Percentiles rank a stretch among this genome's conserved stretches.
phyloP scores from a whole-genome alignment of 2,329 filamentous ascomycete genomes.

The Ramularia endophylla region DNA sequence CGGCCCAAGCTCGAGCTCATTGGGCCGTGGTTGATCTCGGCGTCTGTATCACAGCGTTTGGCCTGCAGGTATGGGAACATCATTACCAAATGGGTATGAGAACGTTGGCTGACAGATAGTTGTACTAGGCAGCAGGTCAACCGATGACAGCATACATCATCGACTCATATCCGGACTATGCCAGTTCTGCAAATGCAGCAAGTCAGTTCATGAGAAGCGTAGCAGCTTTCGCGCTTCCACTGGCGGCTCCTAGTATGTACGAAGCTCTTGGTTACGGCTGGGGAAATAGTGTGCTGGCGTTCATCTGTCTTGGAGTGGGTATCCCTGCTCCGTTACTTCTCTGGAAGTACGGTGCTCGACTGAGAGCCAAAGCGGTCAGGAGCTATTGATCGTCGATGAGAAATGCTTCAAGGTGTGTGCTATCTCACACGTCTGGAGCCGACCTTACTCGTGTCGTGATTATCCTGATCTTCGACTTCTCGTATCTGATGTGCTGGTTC shows the following conservation, averaged over 20 bases:
- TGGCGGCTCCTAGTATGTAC: constrained; percentile 42
- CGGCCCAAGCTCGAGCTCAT: constrained; percentile 32
- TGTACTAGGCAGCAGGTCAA: no score
- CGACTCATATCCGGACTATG: constrained; percentile 43
- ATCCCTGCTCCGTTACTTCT: constrained; percentile 9
- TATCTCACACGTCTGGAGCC: no score
- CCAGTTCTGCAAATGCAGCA: constrained; percentile 44
- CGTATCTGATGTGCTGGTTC: no score
- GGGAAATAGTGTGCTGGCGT: constrained; percentile 27
- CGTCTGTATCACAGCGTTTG: constrained; percentile 13
- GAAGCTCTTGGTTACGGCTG: constrained; percentile 32
- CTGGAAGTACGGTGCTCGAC: constrained; percentile 9
- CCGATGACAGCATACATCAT: constrained; percentile 37
- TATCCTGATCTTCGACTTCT: no score
- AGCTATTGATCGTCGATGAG: constrained; percentile 7
- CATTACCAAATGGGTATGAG: no score
- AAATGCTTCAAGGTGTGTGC: no score
- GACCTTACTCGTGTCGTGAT: no score
- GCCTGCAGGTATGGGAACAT: constrained; percentile 11
- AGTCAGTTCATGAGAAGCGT: constrained; percentile 42
- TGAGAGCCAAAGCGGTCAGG: constrained; percentile 11
- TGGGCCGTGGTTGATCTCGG: constrained; percentile 33
- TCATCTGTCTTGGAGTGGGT: constrained; percentile 6
- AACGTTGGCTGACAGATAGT: no score
- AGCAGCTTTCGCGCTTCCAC: constrained; percentile 44